Base-by-base conservation (phyloP, 2,329 filamentous ascomycete genomes). In the Scedosporium minutisporum region DNA sequence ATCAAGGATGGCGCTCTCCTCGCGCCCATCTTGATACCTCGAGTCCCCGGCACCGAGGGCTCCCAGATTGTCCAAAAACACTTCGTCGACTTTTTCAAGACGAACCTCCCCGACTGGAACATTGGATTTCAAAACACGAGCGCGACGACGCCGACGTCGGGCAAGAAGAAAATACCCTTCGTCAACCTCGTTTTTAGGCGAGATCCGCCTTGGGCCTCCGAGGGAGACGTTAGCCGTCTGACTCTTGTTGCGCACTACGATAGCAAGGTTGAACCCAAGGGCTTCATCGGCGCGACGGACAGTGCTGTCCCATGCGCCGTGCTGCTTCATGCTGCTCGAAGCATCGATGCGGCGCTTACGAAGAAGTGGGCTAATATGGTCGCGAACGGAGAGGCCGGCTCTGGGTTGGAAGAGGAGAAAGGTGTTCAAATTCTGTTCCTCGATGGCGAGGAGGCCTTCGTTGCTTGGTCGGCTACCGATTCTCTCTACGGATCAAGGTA, bases 241-340 rank as follows among this genome's bases (percentile, higher is more conserved):
- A 93, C 91, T 14, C 81, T 99, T 62, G 95, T 93, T 6, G 95
- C 95, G 48, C 95, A 99, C 72, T 97, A 96, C 73, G 95, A 99
- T 70, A 93, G 87, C 71, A 89, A 96, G 75, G 81, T 89, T 63
- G 80, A 79, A 27, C 93, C 93, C 0, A 77, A 87, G 65, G 93
- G 92, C 0, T 99, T 99, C 72, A 89, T 99, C 64, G 95, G 95
- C 0, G 95, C 93, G 0, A 96, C 86, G 14, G 95, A 99, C 71
- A 96, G 91, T 69, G 95, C 95, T 1, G 95, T 90, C 18, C 93
- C 95, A 9, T 97, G 93, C 74, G 95, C 95, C 0, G 92, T 97
- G 82, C 80, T 99, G 64, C 83, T 99, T 84, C 90, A 96, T 72
- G 86, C 88, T 12, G 90, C 93, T 65, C 82, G 87, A 67, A 90